A percentile compares a stretch with the other conserved stretches of the same genome.
Evolutionary conservation across 129 eudicot genomes (phyloP).

Genomic region (sunflower (Helianthus annuus)): HanXRQr2.0-SUNRISE NC_035446.2:136078559-136079058

Average conservation of each 20-base stretch:
- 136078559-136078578: conserved; percentile 56
- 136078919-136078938: conserved; percentile 79
- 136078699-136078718: conserved; percentile 95
- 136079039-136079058: conserved; percentile 95
- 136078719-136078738: conserved; percentile 96
- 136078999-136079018: conserved; percentile 65
- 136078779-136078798: conserved; percentile 7
- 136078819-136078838: conserved; percentile 59
- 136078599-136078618: not conserved
- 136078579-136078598: not conserved
- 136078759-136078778: conserved; percentile 63
- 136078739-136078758: conserved; percentile 90
- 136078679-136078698: conserved; percentile 99
- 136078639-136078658: conserved; percentile 77
- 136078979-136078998: not conserved
- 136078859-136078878: conserved; percentile 70
- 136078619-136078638: not conserved
- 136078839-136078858: conserved; percentile 84
- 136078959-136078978: conserved; percentile 10
- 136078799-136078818: not conserved
- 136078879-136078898: conserved; percentile 95
- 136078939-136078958: conserved; percentile 14
- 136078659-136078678: conserved; percentile 80
- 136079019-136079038: conserved; percentile 83
- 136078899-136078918: conserved; percentile 99